Conservation (phyloP, 208 protist species). For the Leishmania gerbilli region DNA sequence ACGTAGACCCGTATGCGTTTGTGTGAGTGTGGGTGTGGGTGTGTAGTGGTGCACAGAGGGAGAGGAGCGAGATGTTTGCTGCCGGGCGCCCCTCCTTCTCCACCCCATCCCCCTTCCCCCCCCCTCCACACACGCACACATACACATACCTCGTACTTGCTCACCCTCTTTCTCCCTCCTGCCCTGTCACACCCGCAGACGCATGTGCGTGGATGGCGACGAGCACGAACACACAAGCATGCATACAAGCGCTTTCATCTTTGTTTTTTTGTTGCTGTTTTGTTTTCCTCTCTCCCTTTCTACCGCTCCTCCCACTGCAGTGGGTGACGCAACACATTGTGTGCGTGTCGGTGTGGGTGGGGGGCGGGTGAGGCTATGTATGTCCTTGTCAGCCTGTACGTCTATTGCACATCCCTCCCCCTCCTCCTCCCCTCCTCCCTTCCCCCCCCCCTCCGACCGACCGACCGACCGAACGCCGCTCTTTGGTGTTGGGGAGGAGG, state of each 20-base stretch:
- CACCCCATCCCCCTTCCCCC: background rate
- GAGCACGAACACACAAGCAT: background rate
- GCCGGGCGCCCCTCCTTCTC: background rate
- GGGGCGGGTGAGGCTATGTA: too few relatives aligned
- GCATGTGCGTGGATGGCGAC: background rate
- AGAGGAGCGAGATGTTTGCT: background rate
- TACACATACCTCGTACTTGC: background rate
- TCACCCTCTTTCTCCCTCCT: background rate
- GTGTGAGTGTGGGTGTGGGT: background rate
- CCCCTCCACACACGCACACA: background rate
- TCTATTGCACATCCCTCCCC: background rate
- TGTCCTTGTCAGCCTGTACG: background rate
- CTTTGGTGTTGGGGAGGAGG: background rate
- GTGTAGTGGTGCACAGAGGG: background rate
- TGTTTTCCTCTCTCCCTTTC: background rate
- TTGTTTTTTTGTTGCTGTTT: background rate
- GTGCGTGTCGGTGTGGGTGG: background rate
- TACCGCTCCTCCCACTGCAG: background rate
- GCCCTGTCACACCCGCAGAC: background rate
- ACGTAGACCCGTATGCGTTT: background rate
- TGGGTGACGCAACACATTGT: background rate
- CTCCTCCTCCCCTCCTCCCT: background rate
- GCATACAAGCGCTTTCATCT: background rate
- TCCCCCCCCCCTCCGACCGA: background rate
- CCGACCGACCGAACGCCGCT: background rate